phyloP scores from a whole-genome alignment of 1,139 yeast genomes.

The Hanseniaspora sp. region DNA sequence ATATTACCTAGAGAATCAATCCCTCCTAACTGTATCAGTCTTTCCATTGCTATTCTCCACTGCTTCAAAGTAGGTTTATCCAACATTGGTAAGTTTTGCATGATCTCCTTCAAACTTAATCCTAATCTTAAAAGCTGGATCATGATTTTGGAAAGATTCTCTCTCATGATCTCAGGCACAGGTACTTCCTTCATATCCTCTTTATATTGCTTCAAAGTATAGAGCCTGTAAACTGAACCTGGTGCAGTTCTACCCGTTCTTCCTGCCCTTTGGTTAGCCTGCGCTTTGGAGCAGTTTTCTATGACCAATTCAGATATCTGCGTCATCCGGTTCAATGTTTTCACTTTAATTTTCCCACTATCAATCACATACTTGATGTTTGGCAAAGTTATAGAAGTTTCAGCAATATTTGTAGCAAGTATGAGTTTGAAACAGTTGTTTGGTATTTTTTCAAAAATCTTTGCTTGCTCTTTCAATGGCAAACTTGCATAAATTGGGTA shows the following conservation, averaged over 20 bases:
- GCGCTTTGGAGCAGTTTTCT: slow-evolving; percentile 80
- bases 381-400: slow-evolving; percentile 87
- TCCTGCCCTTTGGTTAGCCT: slow-evolving; percentile 95
- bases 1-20: slow-evolving; percentile 67
- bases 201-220: slow-evolving; percentile 74
- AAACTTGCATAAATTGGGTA: slow-evolving; percentile 89
- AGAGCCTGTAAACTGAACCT: slow-evolving; percentile 83
- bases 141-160: slow-evolving; percentile 67
- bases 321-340: slow-evolving; percentile 64
- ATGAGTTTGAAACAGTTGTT: slow-evolving; percentile 73
- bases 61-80: slow-evolving; percentile 73
- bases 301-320: slow-evolving; percentile 86
- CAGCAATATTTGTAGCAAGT: slow-evolving; percentile 91
- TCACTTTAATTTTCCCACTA: slow-evolving; percentile 87
- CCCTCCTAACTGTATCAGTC: slow-evolving; percentile 78
- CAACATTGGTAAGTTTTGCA: slow-evolving; percentile 75
- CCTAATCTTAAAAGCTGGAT: slow-evolving; percentile 69
- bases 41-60: slow-evolving; percentile 64
- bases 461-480: slow-evolving; percentile 71
- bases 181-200: slow-evolving; percentile 71
- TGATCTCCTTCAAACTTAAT: slow-evolving; percentile 43
- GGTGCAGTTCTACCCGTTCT: slow-evolving; percentile 97
- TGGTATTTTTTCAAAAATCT: slow-evolving; percentile 81
- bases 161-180: slow-evolving; percentile 77
- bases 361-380: slow-evolving; percentile 85